Evolutionary conservation across 2,329 filamentous ascomycete species (phyloP).

Genomic region (Verticillium longisporum): DNA sequence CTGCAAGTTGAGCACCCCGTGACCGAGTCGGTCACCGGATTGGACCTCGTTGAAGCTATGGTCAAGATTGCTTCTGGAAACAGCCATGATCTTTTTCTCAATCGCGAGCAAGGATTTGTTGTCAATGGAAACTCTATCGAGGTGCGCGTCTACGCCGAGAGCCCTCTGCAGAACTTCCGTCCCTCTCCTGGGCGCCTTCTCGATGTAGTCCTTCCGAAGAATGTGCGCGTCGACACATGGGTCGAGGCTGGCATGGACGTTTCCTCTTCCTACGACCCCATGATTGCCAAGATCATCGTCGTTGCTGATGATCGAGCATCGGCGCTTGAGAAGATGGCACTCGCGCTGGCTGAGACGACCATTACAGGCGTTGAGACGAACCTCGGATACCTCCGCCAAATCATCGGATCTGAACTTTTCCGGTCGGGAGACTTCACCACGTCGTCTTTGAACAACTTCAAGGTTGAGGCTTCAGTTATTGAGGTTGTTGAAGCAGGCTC

Average conservation of each 20-base stretch:
- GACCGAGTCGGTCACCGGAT: conserved; percentile 28
- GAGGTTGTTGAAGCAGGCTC: conserved; percentile 28
- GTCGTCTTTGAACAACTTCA: conserved; percentile 23
- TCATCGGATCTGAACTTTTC: conserved; percentile 20
- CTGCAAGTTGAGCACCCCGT: conserved; percentile 42
- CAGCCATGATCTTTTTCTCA: conserved; percentile 4
- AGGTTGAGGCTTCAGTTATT: conserved; percentile 18
- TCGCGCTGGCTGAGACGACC: conserved; percentile 46
- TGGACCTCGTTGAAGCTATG: conserved; percentile 29
- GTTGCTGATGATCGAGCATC: conserved; percentile 51
- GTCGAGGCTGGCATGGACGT: conserved; percentile 65
- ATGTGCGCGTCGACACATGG: conserved; percentile 62
- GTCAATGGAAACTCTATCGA: conserved; percentile 65
- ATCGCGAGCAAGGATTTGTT: conserved; percentile 5
- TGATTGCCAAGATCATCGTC: conserved; percentile 71
- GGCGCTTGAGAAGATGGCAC: conserved; percentile 55
- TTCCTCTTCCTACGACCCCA: conserved; percentile 68
- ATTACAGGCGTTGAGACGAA: conserved; percentile 27
- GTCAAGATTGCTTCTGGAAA: conserved; percentile 37
- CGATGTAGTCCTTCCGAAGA: conserved; percentile 51
- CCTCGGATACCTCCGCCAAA: conserved; percentile 22
- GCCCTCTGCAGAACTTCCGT: conserved; percentile 57
- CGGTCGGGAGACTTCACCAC: conserved; percentile 22
- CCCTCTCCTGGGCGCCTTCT: conserved; percentile 61
- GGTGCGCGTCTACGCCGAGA: conserved; percentile 67